Conservation (phyloP, 495 filamentous ascomycete genomes). For the Glonium stellatum region DNA sequence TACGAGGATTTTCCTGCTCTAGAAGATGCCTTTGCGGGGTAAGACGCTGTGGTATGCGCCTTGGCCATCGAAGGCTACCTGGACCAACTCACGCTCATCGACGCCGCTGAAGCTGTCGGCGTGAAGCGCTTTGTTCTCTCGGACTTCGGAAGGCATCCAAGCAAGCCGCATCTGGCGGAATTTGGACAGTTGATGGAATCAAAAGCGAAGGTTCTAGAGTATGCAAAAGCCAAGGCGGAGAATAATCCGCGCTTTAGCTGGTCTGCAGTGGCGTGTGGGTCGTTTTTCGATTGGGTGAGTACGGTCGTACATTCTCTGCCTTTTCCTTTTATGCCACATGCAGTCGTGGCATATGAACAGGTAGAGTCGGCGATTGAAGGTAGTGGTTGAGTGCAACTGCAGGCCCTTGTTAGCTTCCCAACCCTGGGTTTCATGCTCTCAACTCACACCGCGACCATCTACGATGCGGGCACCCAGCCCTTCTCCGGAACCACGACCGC, state of each 20-base stretch:
- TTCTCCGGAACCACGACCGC: neutral
- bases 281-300: conserved; percentile 4
- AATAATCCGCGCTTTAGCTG: neutral
- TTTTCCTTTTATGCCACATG: neutral
- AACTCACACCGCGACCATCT: neutral
- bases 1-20: neutral
- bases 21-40: neutral
- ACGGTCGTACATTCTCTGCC: neutral
- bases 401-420: neutral
- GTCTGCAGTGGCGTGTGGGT: neutral
- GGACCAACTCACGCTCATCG: neutral
- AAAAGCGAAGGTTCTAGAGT: neutral
- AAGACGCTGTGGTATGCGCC: conserved; percentile 3
- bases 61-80: neutral
- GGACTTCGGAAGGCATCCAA: neutral
- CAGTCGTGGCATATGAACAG: neutral
- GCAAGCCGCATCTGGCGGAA: neutral
- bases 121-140: neutral
- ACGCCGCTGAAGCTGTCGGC: neutral
- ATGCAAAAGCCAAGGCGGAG: neutral
- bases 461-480: neutral
- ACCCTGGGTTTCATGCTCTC: neutral
- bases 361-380: neutral
- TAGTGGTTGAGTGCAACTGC: neutral
- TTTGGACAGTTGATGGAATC: neutral